Percentiles rank a stretch among this genome's conserved stretches.
phyloP scores from a whole-genome alignment of 176 grass and related monocot species.

The Rhynchospora tenuis region DNA sequence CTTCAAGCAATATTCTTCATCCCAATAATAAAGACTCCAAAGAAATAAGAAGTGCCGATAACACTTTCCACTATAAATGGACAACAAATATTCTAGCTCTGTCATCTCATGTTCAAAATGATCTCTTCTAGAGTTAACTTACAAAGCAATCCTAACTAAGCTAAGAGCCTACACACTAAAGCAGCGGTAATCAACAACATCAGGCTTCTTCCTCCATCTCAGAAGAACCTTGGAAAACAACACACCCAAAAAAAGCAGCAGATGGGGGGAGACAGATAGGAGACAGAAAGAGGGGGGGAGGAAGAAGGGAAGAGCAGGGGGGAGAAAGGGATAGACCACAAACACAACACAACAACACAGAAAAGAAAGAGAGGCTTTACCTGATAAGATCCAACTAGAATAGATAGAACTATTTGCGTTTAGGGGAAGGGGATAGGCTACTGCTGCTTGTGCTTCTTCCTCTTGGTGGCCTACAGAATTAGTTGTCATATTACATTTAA shows the following conservation, averaged over 20 bases:
- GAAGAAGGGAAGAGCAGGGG: not conserved
- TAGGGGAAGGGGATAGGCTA: slow-evolving; percentile 75
- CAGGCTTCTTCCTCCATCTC: not conserved
- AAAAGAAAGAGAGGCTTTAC: slow-evolving; percentile 37
- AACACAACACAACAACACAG: slow-evolving; percentile 42
- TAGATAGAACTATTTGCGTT: slow-evolving; percentile 44
- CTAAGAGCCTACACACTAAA: not conserved
- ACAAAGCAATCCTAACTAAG: not conserved
- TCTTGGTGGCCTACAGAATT: slow-evolving; percentile 53
- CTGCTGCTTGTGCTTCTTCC: slow-evolving; percentile 88
- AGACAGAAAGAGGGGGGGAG: not conserved
- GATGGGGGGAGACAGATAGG: not conserved
- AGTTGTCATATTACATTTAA: not conserved
- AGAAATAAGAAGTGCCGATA: not conserved
- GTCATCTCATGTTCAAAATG: slow-evolving; percentile 7
- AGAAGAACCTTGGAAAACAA: not conserved
- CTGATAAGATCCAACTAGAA: slow-evolving; percentile 27
- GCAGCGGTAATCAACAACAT: not conserved
- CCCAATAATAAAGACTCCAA: not conserved
- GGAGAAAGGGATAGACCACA: slow-evolving; percentile 19
- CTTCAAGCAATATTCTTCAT: not conserved
- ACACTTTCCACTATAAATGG: not conserved
- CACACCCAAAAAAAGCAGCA: not conserved
- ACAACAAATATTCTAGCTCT: not conserved
- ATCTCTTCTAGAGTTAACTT: not conserved